phyloP scores from a whole-genome alignment of 1,284 basidiomycete genomes.

The Ceratobasidium sp. region DNA sequence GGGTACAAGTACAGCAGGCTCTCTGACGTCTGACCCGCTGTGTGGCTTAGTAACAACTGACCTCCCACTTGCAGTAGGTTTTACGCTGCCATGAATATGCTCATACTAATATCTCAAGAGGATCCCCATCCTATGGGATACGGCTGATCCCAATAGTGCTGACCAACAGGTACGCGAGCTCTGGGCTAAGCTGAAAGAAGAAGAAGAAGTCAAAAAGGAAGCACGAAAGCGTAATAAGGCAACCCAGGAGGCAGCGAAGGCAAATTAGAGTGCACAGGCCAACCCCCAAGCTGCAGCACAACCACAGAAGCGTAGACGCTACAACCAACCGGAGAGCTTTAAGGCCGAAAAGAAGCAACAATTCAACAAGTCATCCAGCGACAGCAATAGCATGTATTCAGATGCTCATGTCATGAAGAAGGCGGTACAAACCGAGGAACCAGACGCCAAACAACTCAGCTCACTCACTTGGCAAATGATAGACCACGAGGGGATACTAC shows the following conservation, averaged over 20 bases:
- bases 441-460: not conserved
- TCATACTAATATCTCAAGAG: not conserved
- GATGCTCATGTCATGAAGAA: not conserved
- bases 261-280: not conserved
- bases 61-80: slow-evolving; percentile 2
- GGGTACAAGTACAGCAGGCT: not conserved
- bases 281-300: no score
- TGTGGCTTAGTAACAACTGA: slow-evolving; percentile 1
- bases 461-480: not conserved
- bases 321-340: no score
- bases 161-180: not conserved
- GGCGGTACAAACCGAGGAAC: not conserved
- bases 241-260: not conserved
- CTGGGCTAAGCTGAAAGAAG: not conserved
- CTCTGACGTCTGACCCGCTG: slow-evolving; percentile 6
- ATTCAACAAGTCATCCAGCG: no score
- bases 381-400: no score
- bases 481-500: not conserved
- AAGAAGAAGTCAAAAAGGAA: slow-evolving; percentile 4
- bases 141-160: not conserved
- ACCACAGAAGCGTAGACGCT: no score
- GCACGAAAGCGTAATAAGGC: not conserved
- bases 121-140: slow-evolving; percentile 6
- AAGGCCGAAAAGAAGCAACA: no score
- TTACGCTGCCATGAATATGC: not conserved